Evolutionary conservation across 2,329 filamentous ascomycete genomes (phyloP), one percentile per base, ranked within the genome.

Genomic region (Nemania sp.): DNA sequence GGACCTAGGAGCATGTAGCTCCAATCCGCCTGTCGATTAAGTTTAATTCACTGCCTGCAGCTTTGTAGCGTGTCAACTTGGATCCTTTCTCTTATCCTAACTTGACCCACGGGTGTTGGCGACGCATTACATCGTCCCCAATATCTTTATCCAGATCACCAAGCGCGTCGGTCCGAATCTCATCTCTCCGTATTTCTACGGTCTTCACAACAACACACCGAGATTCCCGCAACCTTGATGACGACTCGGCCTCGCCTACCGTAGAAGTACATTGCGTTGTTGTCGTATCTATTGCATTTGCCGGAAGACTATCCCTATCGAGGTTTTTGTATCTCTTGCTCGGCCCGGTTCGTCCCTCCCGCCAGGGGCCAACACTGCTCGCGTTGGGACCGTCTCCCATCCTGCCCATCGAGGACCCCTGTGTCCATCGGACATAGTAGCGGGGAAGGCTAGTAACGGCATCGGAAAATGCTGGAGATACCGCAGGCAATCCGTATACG

Each of bases 41-140:
- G n/a, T 15, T 20, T n/a, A 18, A 45, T 41, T 41, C 35, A 41
- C 3, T n/a, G n/a, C 15, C 15, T 5, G n/a, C 41, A 45, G 3
- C n/a, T 5, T n/a, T 3, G n/a, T 18, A 52, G 11, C 24, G 47
- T 52, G 11, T 22, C 20, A n/a, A 15, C 18, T 22, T 22, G 22
- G 24, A 41, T n/a, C 53, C 6, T 55, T 7, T 35, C 2, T 26
- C 47, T 29, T 60, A 55, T 45, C 32, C 43, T 51, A 55, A 15
- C 24, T 60, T 60, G 15, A 56, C 62, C 66, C 66, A 68, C 24
- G 66, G 62, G 8, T 68, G 62, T 22, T 68, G 66, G 20, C 66
- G 66, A 32, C 66, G 57, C 32, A 62, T 32, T 5, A 68, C 62
- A 15, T 62, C 66, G n/a, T 68, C 58, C 18, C 54, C 66, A n/a